Base-by-base conservation (phyloP, 768 basidiomycete species). In the Suillus spraguei region DNA sequence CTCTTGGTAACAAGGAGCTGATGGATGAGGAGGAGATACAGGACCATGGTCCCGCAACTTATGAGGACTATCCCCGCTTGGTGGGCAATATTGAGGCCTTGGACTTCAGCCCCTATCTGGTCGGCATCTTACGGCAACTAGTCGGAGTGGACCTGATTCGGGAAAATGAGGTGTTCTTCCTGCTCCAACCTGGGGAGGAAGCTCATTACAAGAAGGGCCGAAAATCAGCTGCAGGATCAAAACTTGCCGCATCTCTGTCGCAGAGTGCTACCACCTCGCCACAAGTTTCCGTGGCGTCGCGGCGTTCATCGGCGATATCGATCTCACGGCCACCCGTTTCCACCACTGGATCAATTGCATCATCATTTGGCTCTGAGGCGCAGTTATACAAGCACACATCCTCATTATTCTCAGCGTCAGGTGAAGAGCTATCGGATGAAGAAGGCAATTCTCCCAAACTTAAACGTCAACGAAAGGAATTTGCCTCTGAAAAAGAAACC, bases 61-160 rank as follows among this genome's bases (percentile, higher is more conserved):
- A 74, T 24, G 82, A 84, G 28, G 87, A 88, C 55, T 79, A 80
- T 56, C 65, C 70, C 11, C 77, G 78, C 22, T 80, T 86, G 69
- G 74, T 86, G 39, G 74, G 74, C n/a, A 69, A 76, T 63, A 76
- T 89, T 52, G 84, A 86, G 63, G 71, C 79, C 1, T 72, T 86
- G 60, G 80, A 82, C 50, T 80, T 89, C 55, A 79, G 80, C 63
- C 73, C 80, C 0, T 82, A 87, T 65, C 76, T 90, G 5, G 76
- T 90, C 49, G 83, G 85, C 56, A 75, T 82, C 38, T 72, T 91
- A 49, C 80, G 87, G 42, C 81, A 86, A 59, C 78, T 91, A 39
- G 87, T 89, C 20, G 88, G 88, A 11, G 78, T 86, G 17, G 87
- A 90, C 63, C 77, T 89, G 55, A 73, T 89, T 54, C 83, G 85